Evolutionary conservation across 257 asterid genomes (phyloP), one percentile per base, ranked within the genome.

Genomic region (Solanum chilense): DNA sequence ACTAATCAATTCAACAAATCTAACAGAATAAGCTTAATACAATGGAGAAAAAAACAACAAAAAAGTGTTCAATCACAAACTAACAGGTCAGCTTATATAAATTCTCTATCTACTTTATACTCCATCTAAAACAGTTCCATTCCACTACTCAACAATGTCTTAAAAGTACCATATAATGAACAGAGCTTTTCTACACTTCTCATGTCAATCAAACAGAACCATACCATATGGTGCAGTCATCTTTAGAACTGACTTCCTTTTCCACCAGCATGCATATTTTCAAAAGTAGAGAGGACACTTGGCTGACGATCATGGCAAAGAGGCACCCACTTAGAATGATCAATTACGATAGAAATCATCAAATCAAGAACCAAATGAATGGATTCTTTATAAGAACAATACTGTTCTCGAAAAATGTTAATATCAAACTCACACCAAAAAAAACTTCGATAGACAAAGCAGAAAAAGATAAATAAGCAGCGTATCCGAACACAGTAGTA

Each of bases 271-370:
- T 94, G 93, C 49, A 88, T 87, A 49, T 84, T 93, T 49, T 90
- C 96, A 29, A 93, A 93, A 89, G 92, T 90, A 84, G 92, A 92
- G 14, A 4, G 93, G 86, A 90, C 81, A 93, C 93, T 1, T 92
- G 92, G 71, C 89, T 95, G 4, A 87, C 90, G 87, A 33, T 89
- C 15, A 10, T 66, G 9, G 93, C 95, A 18, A 90, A 87, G 74
- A 89, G 89, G 14, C 9, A 92, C 45, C 90, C 91, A 2, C 82
- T 29, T 20, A 18, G 89, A 6, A 6, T 47, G 37, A 60, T 94
- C 86, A 94, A 94, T 52, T 85, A 84, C 6, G 90, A 60, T 10
- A 23, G 29, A 60, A 60, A 23, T 23, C 10, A 60, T 23, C 7
- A 60, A 60, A 60, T 60, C 14, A 60, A 60, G 69, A 60, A 60